Base-by-base conservation (phyloP, 78 protist genomes). In the Pelomyxa schiedti region DNA sequence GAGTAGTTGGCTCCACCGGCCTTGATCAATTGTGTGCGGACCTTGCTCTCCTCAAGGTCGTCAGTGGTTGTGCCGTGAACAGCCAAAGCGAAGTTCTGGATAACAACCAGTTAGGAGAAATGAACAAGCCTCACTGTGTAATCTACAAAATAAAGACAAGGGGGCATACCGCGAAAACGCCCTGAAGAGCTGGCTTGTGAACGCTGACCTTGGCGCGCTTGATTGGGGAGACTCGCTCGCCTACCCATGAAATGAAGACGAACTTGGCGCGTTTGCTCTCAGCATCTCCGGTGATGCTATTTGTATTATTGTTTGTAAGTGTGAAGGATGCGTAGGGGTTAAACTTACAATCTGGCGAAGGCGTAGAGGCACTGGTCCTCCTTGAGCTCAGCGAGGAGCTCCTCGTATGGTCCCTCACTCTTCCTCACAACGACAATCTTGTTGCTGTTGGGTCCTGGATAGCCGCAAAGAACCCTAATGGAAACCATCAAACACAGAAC, bases 211-310 rank as follows among this genome's bases (percentile, higher is more conserved):
- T 83, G 24, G 75, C 88, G 74, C 78, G 73, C 64, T 52, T 66
- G 32, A 83, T 39, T 6, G 83, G 64, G 42, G 78, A 76, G 52
- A 77, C 88, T 8, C n/a, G 9, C 28, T 70, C 79, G 76, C 88
- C 88, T 69, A 42, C 7, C 83, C 82, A 83, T 40, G 88, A 58
- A 37, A 83, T 83, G 88, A 83, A 77, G 37, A 41, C 78, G 37
- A 83, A 83, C 81, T 83, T 83, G 65, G 88, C 75, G 42, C 88
- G 76, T 76, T 83, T 83, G 0, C 83, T 77, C 69, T 83, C 88
- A n/a, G 28, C 9, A 42, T 83, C 88, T 63, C 88, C 88, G 76
- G 79, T 70, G 73, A 64, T 42, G n/a, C n/a, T n/a, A n/a, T n/a
- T n/a, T n/a, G n/a, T n/a, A n/a, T n/a, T n/a, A n/a, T n/a, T n/a